phyloP scores from a whole-genome alignment of 176 grass and related monocot genomes.

The Aegilops speltoides region DNA sequence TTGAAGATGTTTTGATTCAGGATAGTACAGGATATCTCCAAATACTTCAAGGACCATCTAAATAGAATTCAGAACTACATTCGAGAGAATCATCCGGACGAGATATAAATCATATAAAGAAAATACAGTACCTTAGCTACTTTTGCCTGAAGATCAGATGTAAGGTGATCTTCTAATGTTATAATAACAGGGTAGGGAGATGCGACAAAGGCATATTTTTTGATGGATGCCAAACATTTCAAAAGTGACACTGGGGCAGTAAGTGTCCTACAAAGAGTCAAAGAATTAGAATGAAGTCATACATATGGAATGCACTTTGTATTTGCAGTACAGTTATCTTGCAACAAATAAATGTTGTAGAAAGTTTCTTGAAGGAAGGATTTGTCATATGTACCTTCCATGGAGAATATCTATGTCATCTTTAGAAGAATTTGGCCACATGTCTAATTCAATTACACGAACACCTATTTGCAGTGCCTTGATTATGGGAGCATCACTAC shows the following conservation, averaged over 20 bases:
- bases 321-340: not conserved
- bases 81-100: slow-evolving; percentile 31
- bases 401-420: slow-evolving; percentile 94
- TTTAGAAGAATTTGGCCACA: slow-evolving; percentile 96
- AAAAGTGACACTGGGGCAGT: slow-evolving; percentile 87
- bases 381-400: slow-evolving; percentile 60
- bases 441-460: slow-evolving; percentile 94
- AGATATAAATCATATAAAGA: slow-evolving; percentile 30
- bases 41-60: slow-evolving; percentile 94
- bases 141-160: slow-evolving; percentile 87
- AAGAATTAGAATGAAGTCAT: slow-evolving; percentile 26
- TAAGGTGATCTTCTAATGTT: slow-evolving; percentile 97
- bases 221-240: slow-evolving; percentile 91
- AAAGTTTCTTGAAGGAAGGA: not conserved
- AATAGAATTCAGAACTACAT: slow-evolving; percentile 51
- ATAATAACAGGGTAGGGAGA: slow-evolving; percentile 99
- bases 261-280: slow-evolving; percentile 68
- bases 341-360: not conserved
- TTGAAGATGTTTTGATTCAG: slow-evolving; percentile 73
- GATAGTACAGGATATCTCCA: slow-evolving; percentile 84
- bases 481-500: slow-evolving; percentile 91
- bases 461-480: slow-evolving; percentile 90
- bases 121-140: slow-evolving; percentile 80
- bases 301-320: not conserved
- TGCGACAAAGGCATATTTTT: slow-evolving; percentile 88